phyloP scores from a whole-genome alignment of 2,329 filamentous ascomycete genomes.

The Fusarium multiceps region DNA sequence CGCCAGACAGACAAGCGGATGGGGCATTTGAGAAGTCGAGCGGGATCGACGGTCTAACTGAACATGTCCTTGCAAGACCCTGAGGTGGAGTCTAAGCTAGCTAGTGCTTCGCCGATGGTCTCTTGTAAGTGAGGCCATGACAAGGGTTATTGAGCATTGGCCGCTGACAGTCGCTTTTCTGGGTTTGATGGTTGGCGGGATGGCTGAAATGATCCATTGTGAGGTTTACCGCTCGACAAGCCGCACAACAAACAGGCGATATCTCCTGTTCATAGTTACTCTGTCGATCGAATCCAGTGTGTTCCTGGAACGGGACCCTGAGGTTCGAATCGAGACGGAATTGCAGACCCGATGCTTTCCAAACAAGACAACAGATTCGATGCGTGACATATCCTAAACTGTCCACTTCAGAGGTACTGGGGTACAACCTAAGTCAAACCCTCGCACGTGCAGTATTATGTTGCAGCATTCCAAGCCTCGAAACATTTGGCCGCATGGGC shows the following conservation, averaged over 20 bases:
- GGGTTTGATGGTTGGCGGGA: conserved; percentile 27
- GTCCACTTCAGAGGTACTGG: conserved; percentile 13
- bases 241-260: conserved; percentile 32
- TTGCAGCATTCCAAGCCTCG: conserved; percentile 42
- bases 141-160: conserved; percentile 30
- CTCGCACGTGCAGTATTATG: conserved; percentile 43
- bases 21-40: conserved; percentile 31
- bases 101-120: conserved; percentile 29
- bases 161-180: conserved; percentile 19
- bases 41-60: conserved; percentile 39
- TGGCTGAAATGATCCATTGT: conserved; percentile 36
- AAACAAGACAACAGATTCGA: conserved; percentile 16
- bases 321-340: conserved; percentile 18
- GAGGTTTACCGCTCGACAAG: conserved; percentile 30
- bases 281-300: conserved; percentile 25
- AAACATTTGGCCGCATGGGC: conserved; percentile 37
- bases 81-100: conserved; percentile 22
- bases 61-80: conserved; percentile 32
- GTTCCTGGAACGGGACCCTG: conserved; percentile 3
- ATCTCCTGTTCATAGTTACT: conserved; percentile 19
- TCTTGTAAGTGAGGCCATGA: conserved; percentile 32
- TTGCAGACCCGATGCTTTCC: conserved; percentile 26
- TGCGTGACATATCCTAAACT: conserved; percentile 34
- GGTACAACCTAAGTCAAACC: conserved; percentile 34
- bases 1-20: conserved; percentile 38